phyloP scores from a whole-genome alignment of 2,329 filamentous ascomycete species.

The Aspergillus novoparasiticus region DNA sequence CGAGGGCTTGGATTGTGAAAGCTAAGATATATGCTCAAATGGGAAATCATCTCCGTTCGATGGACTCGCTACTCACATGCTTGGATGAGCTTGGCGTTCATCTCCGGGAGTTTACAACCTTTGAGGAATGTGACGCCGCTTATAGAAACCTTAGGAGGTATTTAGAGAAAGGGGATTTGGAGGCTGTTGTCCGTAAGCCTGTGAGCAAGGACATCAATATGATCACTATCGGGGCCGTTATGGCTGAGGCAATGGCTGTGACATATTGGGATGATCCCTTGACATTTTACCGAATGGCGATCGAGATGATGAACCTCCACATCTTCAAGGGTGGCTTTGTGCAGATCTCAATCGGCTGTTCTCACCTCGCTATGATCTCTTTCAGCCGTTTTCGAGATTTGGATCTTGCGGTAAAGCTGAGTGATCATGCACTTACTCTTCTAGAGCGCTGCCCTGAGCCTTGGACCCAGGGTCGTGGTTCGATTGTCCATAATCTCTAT shows the following conservation, averaged over 20 bases:
- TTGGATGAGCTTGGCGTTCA: conserved; percentile 69
- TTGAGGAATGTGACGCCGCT: conserved; percentile 74
- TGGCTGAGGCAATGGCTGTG: conserved; percentile 60
- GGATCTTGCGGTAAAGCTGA: conserved; percentile 56
- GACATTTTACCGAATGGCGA: conserved; percentile 61
- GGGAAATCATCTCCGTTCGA: conserved; percentile 70
- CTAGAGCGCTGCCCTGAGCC: conserved; percentile 55
- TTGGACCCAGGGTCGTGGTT: conserved; percentile 59
- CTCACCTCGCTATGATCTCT: conserved; percentile 59
- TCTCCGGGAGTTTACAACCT: conserved; percentile 67
- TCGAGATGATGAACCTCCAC: conserved; percentile 60
- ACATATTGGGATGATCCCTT: conserved; percentile 63
- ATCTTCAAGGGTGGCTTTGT: conserved; percentile 58
- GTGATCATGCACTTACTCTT: conserved; percentile 55
- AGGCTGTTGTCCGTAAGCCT: conserved; percentile 41
- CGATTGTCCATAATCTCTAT: conserved; percentile 61
- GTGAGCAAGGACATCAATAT: conserved; percentile 46
- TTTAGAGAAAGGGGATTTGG: conserved; percentile 60
- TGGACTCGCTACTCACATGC: conserved; percentile 70
- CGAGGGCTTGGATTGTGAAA: conserved; percentile 79
- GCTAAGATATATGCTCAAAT: conserved; percentile 75
- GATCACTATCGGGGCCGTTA: conserved; percentile 54
- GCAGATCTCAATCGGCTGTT: conserved; percentile 61
- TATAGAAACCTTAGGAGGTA: conserved; percentile 66
- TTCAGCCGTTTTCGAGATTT: conserved; percentile 61